These are phyloP conservation scores for Ogataea wickerhamii DNA, from an alignment of 805 yeast species.

Conservation along the genomic window DNA sequence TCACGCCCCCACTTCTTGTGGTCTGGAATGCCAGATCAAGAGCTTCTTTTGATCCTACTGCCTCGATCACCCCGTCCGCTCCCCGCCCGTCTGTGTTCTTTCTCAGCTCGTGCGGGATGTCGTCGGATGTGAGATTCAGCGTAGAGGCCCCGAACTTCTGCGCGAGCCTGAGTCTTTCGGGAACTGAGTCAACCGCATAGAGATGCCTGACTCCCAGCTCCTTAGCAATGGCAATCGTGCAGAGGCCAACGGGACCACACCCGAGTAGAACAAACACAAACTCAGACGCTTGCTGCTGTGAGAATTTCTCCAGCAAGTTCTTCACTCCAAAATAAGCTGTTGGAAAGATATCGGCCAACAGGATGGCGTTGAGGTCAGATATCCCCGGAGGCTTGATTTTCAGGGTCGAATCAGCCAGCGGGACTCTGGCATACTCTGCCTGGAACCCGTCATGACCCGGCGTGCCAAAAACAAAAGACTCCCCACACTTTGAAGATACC, in stretches of 20 bases:
- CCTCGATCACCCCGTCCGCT: constrained; percentile 1
- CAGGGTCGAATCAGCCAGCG: constrained; percentile 1
- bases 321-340: constrained; percentile 1
- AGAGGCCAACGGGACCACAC: constrained; percentile 2
- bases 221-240: neutral
- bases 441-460: constrained; percentile 1
- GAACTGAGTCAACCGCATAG: constrained; percentile 1
- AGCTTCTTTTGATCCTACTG: constrained; percentile 1
- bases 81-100: neutral
- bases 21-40: neutral
- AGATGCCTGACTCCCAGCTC: neutral
- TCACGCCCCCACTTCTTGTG: neutral
- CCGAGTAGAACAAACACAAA: neutral
- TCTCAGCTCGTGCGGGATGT: neutral
- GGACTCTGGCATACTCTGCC: constrained; percentile 1
- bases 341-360: neutral
- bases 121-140: neutral
- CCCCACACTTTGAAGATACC: neutral
- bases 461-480: constrained; percentile 1
- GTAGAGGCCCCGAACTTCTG: neutral
- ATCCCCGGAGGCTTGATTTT: neutral
- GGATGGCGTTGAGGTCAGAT: neutral
- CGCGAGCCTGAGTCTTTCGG: constrained; percentile 1
- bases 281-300: neutral
- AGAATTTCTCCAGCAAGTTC: neutral